Conservation (phyloP, 305 asterid genomes). For the Euphrasia arctica region DNA sequence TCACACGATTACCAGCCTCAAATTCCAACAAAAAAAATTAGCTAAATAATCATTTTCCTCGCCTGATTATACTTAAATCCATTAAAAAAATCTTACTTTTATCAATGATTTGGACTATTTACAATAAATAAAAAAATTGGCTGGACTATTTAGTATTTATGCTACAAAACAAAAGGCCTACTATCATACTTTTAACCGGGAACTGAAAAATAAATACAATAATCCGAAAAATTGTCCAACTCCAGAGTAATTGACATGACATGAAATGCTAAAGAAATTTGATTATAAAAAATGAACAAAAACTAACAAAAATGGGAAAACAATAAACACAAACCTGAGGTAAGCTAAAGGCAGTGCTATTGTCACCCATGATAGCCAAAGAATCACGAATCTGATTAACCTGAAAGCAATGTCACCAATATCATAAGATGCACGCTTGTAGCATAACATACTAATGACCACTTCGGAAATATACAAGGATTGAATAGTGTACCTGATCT, state of each 20-base stretch:
- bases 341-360: conserved; percentile 96
- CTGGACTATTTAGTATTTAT: no score
- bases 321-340: conserved; percentile 65
- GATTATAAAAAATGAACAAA: conserved; percentile 1
- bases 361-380: conserved; percentile 95
- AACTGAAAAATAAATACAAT: no score
- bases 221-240: no score
- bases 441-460: conserved; percentile 21
- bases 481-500: conserved; percentile 53
- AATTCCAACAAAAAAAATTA: no score
- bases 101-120: no score
- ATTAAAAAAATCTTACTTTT: no score
- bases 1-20: no score
- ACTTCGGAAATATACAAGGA: conserved; percentile 22
- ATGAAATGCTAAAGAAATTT: background rate
- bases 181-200: no score
- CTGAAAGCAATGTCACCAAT: conserved; percentile 39
- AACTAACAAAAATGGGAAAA: background rate
- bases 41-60: no score
- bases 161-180: no score
- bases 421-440: conserved; percentile 5
- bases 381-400: conserved; percentile 97
- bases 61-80: no score
- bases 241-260: background rate
- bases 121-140: no score